Evolutionary conservation across 2,329 filamentous ascomycete species (phyloP), one percentile per base, ranked within the genome.

Genomic region (Ophiostoma sp.): DNA sequence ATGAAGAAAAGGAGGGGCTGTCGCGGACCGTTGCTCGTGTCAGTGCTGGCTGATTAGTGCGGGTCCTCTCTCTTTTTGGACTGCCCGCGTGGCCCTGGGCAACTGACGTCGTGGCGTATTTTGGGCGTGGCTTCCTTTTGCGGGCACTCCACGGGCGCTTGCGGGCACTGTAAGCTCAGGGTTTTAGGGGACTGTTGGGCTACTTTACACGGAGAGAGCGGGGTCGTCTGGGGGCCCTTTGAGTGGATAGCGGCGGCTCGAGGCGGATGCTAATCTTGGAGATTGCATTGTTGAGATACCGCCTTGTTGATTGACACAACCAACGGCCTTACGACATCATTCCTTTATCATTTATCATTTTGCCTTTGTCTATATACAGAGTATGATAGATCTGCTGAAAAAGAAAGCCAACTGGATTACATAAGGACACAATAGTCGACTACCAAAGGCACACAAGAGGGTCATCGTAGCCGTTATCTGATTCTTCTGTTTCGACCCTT

Each of bases 31-130:
- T 66, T 42, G 25, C 8, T 42, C 36, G 17, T 52, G 64, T 9
- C 50, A 19, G 64, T n/a, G 33, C 22, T 28, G 8, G 28, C 57
- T 31, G 45, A 12, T 31, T 8, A 3, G 8, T 36, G 15, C 15
- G 3, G 66, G 28, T 17, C 45, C 15, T 25, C 33, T 12, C 22
- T 42, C 9, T 15, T 50, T n/a, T 5, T 33, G 2, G 11, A 36
- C 36, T 8, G 2, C 22, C 7, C 9, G 31, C 31, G 50, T 70
- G 50, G 68, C n/a, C 68, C 36, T 70, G 50, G 68, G 68, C 69
- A 70, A 45, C 69, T 70, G 69, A 59, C 50, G 69, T 42, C 69
- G 69, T 59, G 50, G 45, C 45, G 28, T 52, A 11, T 45, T 22
- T 39, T 39, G 36, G 4, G 36, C 9, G 36, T 39, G 36, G 36